Evolutionary conservation across 805 yeast species (phyloP).

Genomic region (Cyberlindnera saturnus): DNA sequence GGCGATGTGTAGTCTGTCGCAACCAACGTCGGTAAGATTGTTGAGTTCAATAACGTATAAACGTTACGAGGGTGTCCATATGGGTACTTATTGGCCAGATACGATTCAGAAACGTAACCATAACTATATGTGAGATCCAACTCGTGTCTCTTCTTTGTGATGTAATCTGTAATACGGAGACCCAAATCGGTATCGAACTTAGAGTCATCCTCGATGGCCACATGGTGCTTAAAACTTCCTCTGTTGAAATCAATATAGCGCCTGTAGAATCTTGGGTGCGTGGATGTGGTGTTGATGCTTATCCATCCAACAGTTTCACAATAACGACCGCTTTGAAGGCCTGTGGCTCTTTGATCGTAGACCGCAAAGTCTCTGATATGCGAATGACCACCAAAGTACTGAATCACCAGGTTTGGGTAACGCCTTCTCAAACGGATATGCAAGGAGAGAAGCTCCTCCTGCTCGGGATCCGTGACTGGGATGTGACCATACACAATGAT

Average conservation of each 20-base stretch:
- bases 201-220: slow-evolving; percentile 20
- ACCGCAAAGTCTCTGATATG: slow-evolving; percentile 81
- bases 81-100: slow-evolving; percentile 63
- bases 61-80: slow-evolving; percentile 51
- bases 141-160: slow-evolving; percentile 37
- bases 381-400: slow-evolving; percentile 91
- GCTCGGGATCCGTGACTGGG: slow-evolving; percentile 46
- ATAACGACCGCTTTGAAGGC: slow-evolving; percentile 88
- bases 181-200: slow-evolving; percentile 57
- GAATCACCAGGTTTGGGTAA: slow-evolving; percentile 63
- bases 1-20: slow-evolving; percentile 14
- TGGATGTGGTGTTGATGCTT: slow-evolving; percentile 39
- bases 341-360: slow-evolving; percentile 63
- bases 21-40: slow-evolving; percentile 46
- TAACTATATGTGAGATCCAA: slow-evolving; percentile 48
- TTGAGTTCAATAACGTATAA: slow-evolving; percentile 49
- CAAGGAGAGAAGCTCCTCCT: slow-evolving; percentile 28
- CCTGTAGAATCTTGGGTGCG: slow-evolving; percentile 40
- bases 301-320: slow-evolving; percentile 92
- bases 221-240: slow-evolving; percentile 63
- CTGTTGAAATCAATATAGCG: slow-evolving; percentile 79
- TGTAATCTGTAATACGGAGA: slow-evolving; percentile 34
- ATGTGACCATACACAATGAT: slow-evolving; percentile 74
- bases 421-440: slow-evolving; percentile 43
- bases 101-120: slow-evolving; percentile 66